A percentile compares a stretch with the other conserved stretches of the same genome.
Evolutionary conservation across 1,284 basidiomycete genomes (phyloP).

Genomic region (Leccinum solheimii): DNA sequence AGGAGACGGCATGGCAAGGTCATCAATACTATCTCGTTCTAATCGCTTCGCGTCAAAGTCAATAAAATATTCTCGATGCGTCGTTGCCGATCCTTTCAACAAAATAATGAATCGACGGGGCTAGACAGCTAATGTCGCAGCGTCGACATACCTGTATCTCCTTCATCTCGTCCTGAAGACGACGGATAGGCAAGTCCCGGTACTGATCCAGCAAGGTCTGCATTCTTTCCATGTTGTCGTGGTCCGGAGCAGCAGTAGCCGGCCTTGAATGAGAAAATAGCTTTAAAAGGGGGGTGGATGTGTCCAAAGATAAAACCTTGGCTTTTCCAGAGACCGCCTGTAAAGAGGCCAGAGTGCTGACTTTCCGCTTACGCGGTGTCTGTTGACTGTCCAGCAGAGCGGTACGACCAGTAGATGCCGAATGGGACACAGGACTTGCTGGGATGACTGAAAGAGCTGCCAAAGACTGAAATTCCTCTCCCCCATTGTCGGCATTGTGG

Average conservation of each 20-base stretch:
- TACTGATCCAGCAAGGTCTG: conserved; percentile 65
- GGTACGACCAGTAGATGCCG: conserved; percentile 4
- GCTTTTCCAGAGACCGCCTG: conserved; percentile 33
- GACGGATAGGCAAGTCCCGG: conserved; percentile 58
- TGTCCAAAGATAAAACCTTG: conserved; percentile 33
- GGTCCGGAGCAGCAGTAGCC: conserved; percentile 22
- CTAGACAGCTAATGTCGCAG: not conserved
- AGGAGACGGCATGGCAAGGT: not conserved
- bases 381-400: conserved; percentile 14
- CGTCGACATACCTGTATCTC: conserved; percentile 62
- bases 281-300: conserved; percentile 30
- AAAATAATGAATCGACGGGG: conserved; percentile 4
- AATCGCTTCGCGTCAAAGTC: conserved; percentile 50
- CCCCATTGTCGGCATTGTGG: conserved; percentile 46
- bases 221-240: conserved; percentile 52
- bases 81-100: conserved; percentile 66
- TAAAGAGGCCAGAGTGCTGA: conserved; percentile 29
- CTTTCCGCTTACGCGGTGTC: conserved; percentile 27
- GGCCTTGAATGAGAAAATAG: conserved; percentile 28
- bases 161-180: conserved; percentile 74
- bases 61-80: conserved; percentile 72
- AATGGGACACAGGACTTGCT: conserved; percentile 14
- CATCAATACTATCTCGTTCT: conserved; percentile 22
- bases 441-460: conserved; percentile 14
- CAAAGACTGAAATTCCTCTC: conserved; percentile 12